Conservation (phyloP, 1,139 yeast genomes). For the Entelexis sorbosivorans region DNA sequence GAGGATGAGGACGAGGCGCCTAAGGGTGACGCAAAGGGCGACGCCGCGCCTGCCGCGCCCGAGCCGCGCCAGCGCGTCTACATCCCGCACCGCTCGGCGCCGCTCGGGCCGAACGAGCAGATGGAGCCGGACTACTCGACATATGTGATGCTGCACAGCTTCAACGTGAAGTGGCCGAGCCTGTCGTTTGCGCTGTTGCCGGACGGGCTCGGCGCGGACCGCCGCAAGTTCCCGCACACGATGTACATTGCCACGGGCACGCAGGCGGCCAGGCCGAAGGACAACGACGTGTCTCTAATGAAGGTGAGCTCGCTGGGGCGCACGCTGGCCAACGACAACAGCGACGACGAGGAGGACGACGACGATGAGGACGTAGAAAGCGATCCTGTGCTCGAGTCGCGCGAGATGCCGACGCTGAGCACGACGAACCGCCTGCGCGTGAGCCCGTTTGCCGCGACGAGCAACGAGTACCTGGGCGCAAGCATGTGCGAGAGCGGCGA, state of each 20-base stretch:
- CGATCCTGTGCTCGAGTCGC: slow-evolving; percentile 84
- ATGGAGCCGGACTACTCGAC: slow-evolving; percentile 94
- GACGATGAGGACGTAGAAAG: slow-evolving; percentile 62
- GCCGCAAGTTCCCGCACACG: slow-evolving; percentile 84
- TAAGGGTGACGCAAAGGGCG: no score
- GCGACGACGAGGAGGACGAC: slow-evolving; percentile 61
- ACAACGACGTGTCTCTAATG: slow-evolving; percentile 76
- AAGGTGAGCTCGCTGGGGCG: slow-evolving; percentile 72
- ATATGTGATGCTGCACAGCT: slow-evolving; percentile 91
- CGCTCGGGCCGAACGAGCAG: slow-evolving; percentile 90
- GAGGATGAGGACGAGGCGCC: slow-evolving; percentile 32
- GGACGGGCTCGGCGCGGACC: slow-evolving; percentile 74
- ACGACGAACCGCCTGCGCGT: slow-evolving; percentile 87
- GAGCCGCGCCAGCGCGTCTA: slow-evolving; percentile 39
- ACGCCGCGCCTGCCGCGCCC: no score
- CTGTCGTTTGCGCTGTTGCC: slow-evolving; percentile 81
- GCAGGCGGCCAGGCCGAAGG: slow-evolving; percentile 78
- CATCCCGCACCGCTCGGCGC: slow-evolving; percentile 77
- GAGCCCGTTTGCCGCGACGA: slow-evolving; percentile 62
- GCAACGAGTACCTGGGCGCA: slow-evolving; percentile 80
- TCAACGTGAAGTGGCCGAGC: slow-evolving; percentile 95
- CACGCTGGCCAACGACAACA: slow-evolving; percentile 73
- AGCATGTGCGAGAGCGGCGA: slow-evolving; percentile 87
- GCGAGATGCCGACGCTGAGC: slow-evolving; percentile 59
- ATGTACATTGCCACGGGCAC: slow-evolving; percentile 84